Evolutionary conservation across 306 rosid species (phyloP).

Genomic region (Vicia sativa): DNA sequence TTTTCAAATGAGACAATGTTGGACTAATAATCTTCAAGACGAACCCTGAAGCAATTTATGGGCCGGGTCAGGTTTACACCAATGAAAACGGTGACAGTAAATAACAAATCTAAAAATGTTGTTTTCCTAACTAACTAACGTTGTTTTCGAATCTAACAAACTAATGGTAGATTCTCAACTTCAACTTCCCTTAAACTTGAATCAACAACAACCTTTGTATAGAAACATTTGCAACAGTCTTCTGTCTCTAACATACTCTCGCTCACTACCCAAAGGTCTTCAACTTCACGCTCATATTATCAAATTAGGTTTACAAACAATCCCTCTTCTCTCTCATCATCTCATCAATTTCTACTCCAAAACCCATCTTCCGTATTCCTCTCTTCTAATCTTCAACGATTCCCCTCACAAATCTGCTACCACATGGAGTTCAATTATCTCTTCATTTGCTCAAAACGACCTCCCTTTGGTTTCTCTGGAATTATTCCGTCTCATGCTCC

Average conservation of each 20-base stretch:
- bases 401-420: constrained; percentile 54
- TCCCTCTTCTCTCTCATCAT: constrained; percentile 69
- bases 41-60: too few species aligned
- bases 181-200: constrained; percentile 9
- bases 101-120: too few species aligned
- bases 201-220: constrained; percentile 29
- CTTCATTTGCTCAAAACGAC: constrained; percentile 79
- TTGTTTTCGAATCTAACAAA: background rate
- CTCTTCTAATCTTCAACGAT: constrained; percentile 55
- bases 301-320: constrained; percentile 58
- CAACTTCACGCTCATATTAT: constrained; percentile 77
- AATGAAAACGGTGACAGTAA: too few species aligned
- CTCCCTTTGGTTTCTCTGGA: constrained; percentile 60
- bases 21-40: too few species aligned
- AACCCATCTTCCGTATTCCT: constrained; percentile 56
- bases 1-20: background rate
- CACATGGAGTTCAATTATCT: constrained; percentile 82
- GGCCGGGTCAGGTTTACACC: too few species aligned
- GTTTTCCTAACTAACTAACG: background rate
- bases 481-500: constrained; percentile 70
- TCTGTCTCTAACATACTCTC: constrained; percentile 58
- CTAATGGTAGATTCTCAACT: constrained; percentile 16
- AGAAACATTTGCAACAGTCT: constrained; percentile 56
- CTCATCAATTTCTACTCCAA: constrained; percentile 84
- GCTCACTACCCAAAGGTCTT: constrained; percentile 66